Evolutionary conservation across 75 land plant species (phyloP).

Genomic region (Pinus taeda): DNA sequence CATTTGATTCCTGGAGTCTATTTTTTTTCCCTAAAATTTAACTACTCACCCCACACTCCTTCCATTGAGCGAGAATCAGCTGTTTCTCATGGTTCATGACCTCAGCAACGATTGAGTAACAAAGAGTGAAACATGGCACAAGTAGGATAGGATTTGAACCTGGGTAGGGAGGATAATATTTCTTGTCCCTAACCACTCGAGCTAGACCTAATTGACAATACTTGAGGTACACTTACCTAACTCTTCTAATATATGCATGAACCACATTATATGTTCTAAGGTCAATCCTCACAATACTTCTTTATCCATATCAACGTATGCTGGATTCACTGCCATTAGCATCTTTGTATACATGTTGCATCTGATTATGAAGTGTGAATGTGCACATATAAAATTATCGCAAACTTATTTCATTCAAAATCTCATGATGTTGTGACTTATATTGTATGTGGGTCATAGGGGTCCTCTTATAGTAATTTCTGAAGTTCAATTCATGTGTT

Average conservation of each 20-base stretch:
- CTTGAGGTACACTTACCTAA: not conserved
- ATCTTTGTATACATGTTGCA: not conserved
- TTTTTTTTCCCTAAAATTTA: no score
- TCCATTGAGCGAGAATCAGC: no score
- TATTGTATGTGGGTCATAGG: not conserved
- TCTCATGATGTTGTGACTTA: not conserved
- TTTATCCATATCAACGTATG: not conserved
- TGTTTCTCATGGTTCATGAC: no score
- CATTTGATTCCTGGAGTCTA: no score
- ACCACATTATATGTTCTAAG: not conserved
- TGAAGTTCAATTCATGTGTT: not conserved
- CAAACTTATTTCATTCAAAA: not conserved
- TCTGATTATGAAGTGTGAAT: not conserved
- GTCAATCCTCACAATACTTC: not conserved
- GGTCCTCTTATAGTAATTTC: not conserved
- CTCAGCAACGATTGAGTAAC: no score
- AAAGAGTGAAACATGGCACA: no score
- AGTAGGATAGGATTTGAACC: no score
- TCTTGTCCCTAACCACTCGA: not conserved
- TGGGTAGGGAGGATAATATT: no score
- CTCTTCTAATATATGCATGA: not conserved
- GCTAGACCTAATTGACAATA: not conserved
- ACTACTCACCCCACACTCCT: no score
- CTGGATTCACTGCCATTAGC: not conserved
- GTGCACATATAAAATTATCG: not conserved